phyloP scores from a whole-genome alignment of 139 green algal genomes.

The Chlamydomonas eustigma region DNA sequence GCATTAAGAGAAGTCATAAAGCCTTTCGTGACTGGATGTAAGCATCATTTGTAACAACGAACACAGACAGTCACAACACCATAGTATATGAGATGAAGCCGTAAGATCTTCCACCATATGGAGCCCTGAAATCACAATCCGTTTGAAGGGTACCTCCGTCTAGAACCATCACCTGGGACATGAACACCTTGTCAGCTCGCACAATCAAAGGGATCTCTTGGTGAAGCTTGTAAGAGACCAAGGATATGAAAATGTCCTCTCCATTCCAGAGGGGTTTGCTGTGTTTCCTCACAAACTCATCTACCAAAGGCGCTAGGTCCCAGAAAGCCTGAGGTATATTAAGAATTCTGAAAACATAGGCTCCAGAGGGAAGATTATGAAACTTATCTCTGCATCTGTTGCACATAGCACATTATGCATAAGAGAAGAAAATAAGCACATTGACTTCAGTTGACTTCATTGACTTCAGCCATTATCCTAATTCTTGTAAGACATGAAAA shows the following conservation, averaged over 20 bases:
- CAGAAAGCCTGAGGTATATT: constrained; percentile 15
- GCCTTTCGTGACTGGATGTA: not conserved
- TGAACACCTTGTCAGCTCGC: constrained; percentile 9
- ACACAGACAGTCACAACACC: not conserved
- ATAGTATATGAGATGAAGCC: not conserved
- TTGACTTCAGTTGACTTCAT: too few relatives aligned
- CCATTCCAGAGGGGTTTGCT: constrained; percentile 12
- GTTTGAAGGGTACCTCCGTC: not conserved
- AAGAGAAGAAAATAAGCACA: too few relatives aligned
- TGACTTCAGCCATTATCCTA: too few relatives aligned
- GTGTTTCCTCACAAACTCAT: not conserved
- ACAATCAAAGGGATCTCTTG: not conserved
- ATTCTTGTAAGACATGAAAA: too few relatives aligned
- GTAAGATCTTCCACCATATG: not conserved
- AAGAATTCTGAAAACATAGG: too few relatives aligned
- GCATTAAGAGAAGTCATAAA: not conserved
- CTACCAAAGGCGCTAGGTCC: not conserved
- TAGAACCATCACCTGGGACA: not conserved
- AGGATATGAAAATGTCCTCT: constrained; percentile 16
- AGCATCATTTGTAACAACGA: not conserved
- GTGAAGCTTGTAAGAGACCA: not conserved
- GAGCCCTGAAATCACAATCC: not conserved
- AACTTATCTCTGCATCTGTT: too few relatives aligned
- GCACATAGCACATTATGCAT: too few relatives aligned
- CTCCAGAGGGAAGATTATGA: too few relatives aligned